These are phyloP conservation scores for Mucor indicus DNA, from an alignment of 371 early-diverging fungal genomes.

Conservation along the genomic window DNA sequence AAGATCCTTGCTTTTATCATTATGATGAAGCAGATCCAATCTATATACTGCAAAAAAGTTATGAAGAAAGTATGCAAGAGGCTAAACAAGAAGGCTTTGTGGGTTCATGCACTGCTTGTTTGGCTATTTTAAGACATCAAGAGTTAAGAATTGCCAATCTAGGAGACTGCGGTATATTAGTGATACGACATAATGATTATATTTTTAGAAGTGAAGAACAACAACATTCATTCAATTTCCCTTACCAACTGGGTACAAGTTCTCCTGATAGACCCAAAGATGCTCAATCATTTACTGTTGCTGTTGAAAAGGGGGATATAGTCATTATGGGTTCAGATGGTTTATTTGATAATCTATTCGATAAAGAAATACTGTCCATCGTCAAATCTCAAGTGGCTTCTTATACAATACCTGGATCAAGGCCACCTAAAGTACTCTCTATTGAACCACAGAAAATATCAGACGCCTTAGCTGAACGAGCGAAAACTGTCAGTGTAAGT, in stretches of 20 bases:
- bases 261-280: slow-evolving; percentile 61
- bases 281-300: slow-evolving; percentile 69
- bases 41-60: slow-evolving; percentile 67
- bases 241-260: slow-evolving; percentile 70
- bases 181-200: slow-evolving; percentile 78
- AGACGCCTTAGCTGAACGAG: slow-evolving; percentile 73
- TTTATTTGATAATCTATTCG: slow-evolving; percentile 78
- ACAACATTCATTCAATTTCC: slow-evolving; percentile 79
- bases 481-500: slow-evolving; percentile 80
- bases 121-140: slow-evolving; percentile 79
- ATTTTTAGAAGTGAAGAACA: slow-evolving; percentile 88
- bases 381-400: slow-evolving; percentile 8
- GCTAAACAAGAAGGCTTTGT: slow-evolving; percentile 43
- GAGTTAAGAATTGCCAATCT: slow-evolving; percentile 88
- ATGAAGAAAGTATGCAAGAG: slow-evolving; percentile 37
- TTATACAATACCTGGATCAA: slow-evolving; percentile 40
- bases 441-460: slow-evolving; percentile 70
- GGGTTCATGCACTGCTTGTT: slow-evolving; percentile 87
- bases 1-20: slow-evolving; percentile 26
- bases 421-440: slow-evolving; percentile 6
- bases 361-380: slow-evolving; percentile 63
- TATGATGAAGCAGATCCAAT: slow-evolving; percentile 57
- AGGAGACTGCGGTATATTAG: slow-evolving; percentile 87
- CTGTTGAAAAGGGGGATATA: slow-evolving; percentile 73
- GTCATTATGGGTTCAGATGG: slow-evolving; percentile 76